A percentile compares a stretch with the other conserved stretches of the same genome.
Conservation (phyloP, 2,329 filamentous ascomycete species). For the Lachnellula suecica region DNA sequence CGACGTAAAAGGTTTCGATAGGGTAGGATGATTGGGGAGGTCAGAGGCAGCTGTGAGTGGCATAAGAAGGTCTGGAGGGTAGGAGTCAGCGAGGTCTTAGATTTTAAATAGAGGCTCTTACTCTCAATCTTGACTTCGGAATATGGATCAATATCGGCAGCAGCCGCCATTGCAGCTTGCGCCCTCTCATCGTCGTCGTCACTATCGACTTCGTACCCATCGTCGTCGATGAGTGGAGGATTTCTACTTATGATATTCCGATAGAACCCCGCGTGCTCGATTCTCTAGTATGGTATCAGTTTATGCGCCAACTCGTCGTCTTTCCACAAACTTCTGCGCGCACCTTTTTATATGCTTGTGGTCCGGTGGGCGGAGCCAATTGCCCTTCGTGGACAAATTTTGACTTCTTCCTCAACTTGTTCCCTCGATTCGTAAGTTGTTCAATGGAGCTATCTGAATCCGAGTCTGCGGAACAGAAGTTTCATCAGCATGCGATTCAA, state of each 20-base stretch:
- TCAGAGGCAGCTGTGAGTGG: slow-evolving; percentile 75
- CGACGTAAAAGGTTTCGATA: slow-evolving; percentile 73
- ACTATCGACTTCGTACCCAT: slow-evolving; percentile 74
- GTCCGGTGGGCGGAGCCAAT: slow-evolving; percentile 64
- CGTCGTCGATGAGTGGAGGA: slow-evolving; percentile 70
- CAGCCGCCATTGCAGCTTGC: slow-evolving; percentile 58
- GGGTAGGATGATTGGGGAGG: slow-evolving; percentile 69
- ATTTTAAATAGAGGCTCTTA: slow-evolving; percentile 40
- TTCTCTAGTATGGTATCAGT: slow-evolving; percentile 46
- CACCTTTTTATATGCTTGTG: slow-evolving; percentile 71
- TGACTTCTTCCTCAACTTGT: slow-evolving; percentile 76
- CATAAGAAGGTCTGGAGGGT: slow-evolving; percentile 62
- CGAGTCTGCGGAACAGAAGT: slow-evolving; percentile 55
- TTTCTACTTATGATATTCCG: slow-evolving; percentile 75
- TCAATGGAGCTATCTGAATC: slow-evolving; percentile 75
- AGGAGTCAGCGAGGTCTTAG: slow-evolving; percentile 31
- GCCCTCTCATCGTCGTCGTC: slow-evolving; percentile 67
- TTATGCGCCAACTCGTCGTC: neutral
- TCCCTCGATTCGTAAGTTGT: slow-evolving; percentile 69
- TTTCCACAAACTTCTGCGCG: slow-evolving; percentile 20
- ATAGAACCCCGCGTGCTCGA: slow-evolving; percentile 72
- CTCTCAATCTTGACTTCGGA: slow-evolving; percentile 69
- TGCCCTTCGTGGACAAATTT: slow-evolving; percentile 70
- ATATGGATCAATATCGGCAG: slow-evolving; percentile 74
- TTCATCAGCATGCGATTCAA: slow-evolving; percentile 20